Conservation (phyloP, 148 eudicot species). For the Silene uniflora region DNA sequence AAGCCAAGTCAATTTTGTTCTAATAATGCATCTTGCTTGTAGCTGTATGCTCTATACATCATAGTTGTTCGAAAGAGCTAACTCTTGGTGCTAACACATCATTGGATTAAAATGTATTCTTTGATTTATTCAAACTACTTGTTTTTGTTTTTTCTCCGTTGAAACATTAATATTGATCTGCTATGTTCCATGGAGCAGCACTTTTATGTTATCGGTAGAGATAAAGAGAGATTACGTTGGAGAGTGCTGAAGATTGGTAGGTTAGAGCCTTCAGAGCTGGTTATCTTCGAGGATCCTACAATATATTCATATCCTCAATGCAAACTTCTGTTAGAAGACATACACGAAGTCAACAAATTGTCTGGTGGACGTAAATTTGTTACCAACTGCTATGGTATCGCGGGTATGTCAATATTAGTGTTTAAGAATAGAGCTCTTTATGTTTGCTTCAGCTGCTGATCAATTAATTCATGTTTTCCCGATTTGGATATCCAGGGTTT, state of each 20-base stretch:
- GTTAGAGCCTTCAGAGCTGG: slow-evolving; percentile 59
- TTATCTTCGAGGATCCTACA: slow-evolving; percentile 56
- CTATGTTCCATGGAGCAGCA: slow-evolving; percentile 38
- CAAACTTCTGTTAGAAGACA: slow-evolving; percentile 39
- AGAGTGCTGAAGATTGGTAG: slow-evolving; percentile 78
- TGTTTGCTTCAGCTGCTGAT: background rate
- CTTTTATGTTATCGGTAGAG: slow-evolving; percentile 79
- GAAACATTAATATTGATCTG: background rate
- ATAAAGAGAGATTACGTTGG: slow-evolving; percentile 53
- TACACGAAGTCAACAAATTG: slow-evolving; percentile 55
- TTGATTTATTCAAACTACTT: background rate
- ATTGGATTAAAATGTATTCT: background rate
- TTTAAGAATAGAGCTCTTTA: background rate
- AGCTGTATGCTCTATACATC: background rate
- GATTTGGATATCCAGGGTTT: slow-evolving; percentile 45
- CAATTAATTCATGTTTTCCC: slow-evolving; percentile 1
- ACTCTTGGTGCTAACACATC: no score
- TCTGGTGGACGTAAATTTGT: slow-evolving; percentile 71
- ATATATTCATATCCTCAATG: slow-evolving; percentile 51
- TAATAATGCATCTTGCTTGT: background rate
- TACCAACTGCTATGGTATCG: slow-evolving; percentile 72
- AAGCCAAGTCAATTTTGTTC: background rate
- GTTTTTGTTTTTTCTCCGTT: background rate
- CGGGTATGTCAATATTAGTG: slow-evolving; percentile 46
- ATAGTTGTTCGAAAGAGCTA: no score